phyloP scores from a whole-genome alignment of 805 yeast genomes.

The Teunomyces stri region DNA sequence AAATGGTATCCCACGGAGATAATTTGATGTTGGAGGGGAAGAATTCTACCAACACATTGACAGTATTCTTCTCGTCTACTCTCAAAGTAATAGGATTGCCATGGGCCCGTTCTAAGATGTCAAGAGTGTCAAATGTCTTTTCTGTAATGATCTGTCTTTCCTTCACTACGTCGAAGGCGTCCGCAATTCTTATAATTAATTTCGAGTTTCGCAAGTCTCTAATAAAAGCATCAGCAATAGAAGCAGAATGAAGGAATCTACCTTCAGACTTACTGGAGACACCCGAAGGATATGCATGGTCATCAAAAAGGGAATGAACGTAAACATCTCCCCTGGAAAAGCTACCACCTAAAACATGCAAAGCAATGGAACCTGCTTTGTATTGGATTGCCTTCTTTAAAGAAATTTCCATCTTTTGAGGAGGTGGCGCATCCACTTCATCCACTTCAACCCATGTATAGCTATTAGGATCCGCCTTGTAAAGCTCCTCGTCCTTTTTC shows the following conservation, averaged over 20 bases:
- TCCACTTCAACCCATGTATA: conserved; percentile 62
- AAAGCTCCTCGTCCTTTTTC: conserved; percentile 48
- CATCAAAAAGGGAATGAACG: conserved; percentile 65
- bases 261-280: conserved; percentile 49
- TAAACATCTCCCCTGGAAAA: conserved; percentile 48
- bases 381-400: conserved; percentile 52
- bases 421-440: conserved; percentile 32
- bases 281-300: conserved; percentile 57
- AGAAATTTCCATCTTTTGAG: conserved; percentile 44
- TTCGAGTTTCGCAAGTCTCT: conserved; percentile 68
- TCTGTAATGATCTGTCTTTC: conserved; percentile 53
- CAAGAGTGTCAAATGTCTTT: conserved; percentile 47
- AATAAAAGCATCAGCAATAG: conserved; percentile 59
- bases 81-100: conserved; percentile 45
- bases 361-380: conserved; percentile 62
- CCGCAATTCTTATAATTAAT: conserved; percentile 55
- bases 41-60: conserved; percentile 55
- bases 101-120: conserved; percentile 51
- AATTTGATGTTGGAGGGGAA: conserved; percentile 56
- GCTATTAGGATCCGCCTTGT: conserved; percentile 55
- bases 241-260: conserved; percentile 40
- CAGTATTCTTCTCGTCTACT: conserved; percentile 35
- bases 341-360: conserved; percentile 51
- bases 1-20: conserved; percentile 57
- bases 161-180: conserved; percentile 45